Evolutionary conservation across 108 stramenopile species (phyloP).

Genomic region (Mayamaea pseudoterrestris): DNA sequence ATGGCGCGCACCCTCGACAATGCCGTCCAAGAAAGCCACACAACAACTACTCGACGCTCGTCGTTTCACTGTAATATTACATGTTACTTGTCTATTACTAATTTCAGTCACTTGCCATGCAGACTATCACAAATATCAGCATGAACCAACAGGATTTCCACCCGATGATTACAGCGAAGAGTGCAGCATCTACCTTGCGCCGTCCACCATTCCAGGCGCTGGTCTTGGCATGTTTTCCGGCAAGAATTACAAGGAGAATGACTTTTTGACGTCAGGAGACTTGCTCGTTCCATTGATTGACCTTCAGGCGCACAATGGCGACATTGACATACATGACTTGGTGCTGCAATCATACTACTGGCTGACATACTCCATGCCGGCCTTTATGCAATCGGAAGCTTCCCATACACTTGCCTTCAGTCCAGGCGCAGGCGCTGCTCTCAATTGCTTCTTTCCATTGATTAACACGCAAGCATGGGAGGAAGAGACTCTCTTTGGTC

Average conservation of each 20-base stretch:
- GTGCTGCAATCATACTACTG: conserved; percentile 17
- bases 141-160: no score
- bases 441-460: conserved; percentile 30
- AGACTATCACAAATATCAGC: no score
- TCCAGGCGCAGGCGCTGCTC: conserved; percentile 13
- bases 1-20: no score
- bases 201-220: conserved; percentile 41
- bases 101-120: no score
- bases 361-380: conserved; percentile 4
- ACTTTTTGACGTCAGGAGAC: conserved; percentile 16
- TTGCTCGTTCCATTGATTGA: conserved; percentile 16
- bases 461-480: no score
- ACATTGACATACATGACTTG: conserved; percentile 10
- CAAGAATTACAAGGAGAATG: conserved; percentile 5
- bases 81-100: no score
- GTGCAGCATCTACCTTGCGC: conserved; percentile 35
- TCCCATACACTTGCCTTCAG: not conserved
- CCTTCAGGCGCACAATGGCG: conserved; percentile 9
- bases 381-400: not conserved
- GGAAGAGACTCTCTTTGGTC: conserved; percentile 4
- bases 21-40: no score
- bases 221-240: conserved; percentile 53
- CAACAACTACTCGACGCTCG: no score
- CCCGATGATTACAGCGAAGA: no score
- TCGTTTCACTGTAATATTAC: no score